Evolutionary conservation across 2,329 filamentous ascomycete species (phyloP), one percentile per base, ranked within the genome.

Genomic region (Penicillium frequentans): DNA sequence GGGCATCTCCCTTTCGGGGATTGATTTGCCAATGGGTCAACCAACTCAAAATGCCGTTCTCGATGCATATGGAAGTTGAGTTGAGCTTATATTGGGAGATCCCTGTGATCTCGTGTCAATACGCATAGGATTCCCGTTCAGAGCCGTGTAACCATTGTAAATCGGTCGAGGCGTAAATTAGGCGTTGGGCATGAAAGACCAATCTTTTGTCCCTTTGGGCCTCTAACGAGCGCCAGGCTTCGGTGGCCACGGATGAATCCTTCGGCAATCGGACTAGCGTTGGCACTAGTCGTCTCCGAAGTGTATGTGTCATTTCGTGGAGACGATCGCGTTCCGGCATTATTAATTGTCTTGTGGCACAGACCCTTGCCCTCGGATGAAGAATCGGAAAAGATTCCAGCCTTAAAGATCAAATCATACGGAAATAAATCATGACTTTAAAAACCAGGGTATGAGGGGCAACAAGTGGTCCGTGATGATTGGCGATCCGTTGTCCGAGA

Each of bases 131-230:
- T 16, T 16, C 37, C 39, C 35, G 23, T 35, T 13, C 19, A 13
- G 19, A 45, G 35, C 27, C 24, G 23, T 46, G 29, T 21, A 9
- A 50, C 35, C n/a, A 58, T 61, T 57, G 50, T 33, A 24, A 62
- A 62, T 55, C 35, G 51, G 55, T 42, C 53, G 57, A 60, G 62
- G 62, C 47, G 58, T 49, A 45, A 57, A 24, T 50, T 52, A 54
- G 61, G 59, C 58, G 54, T 66, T 64, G 62, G 64, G 64, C 64
- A 66, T 62, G 63, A 64, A 66, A 63, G 57, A 52, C 53, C 48
- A 42, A 49, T 55, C 29, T 55, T 56, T 58, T 52, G 49, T 52
- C 49, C 21, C 54, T 58, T 64, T 61, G 56, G 64, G 62, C 59
- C 50, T 51, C 52, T 48, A 53, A 59, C 24, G 47, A 39, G 54